Base-by-base conservation (phyloP, 352 stramenopile genomes). In the Globisporangium lucens region DNA sequence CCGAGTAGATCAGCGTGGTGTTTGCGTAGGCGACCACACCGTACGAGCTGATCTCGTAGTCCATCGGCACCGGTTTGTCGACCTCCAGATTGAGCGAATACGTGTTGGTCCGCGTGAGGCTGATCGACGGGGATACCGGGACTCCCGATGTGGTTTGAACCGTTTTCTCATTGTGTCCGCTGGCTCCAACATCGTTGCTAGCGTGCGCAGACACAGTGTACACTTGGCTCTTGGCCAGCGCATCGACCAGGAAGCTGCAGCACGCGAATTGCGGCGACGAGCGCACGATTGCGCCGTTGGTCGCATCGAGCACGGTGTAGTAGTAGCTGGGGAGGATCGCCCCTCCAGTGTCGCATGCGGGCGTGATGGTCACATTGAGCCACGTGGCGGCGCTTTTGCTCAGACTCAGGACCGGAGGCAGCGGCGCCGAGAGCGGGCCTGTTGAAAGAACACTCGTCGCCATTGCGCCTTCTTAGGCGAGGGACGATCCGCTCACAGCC, bases 291-390 rank as follows among this genome's bases (percentile, higher is more conserved):
- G 7, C 27, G 1, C 43, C 43, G 13, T 10, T 57, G 4, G 15
- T 43, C 3, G 15, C 29, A 17, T 71, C 63, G 10, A 56, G 33
- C 1, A 89, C 51, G 13, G 66, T 36, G 55, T 82, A 87, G 56
- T 85, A 69, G 63, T 86, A 89, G 53, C 52, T 73, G 8, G 73
- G 22, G 9, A 66, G 29, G 0, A 24, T 51, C 0, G 66, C 70
- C 1, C 79, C 83, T 36, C 79, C 81, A 2, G 51, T 73, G 36
- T 91, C 79, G 38, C 83, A 89, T 1, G 66, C 36, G 12, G 69
- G 65, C 3, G 3, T 61, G 20, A 88, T 70, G 0, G 29, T 78
- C 17, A 90, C 24, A 49, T 83, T 80, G 1, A 90, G 35, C 62
- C 68, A 78, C 17, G 71, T 72, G 0, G 76, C 60, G 2, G 61